phyloP scores from a whole-genome alignment of 805 yeast genomes.

The Lachancea dasiensis region DNA sequence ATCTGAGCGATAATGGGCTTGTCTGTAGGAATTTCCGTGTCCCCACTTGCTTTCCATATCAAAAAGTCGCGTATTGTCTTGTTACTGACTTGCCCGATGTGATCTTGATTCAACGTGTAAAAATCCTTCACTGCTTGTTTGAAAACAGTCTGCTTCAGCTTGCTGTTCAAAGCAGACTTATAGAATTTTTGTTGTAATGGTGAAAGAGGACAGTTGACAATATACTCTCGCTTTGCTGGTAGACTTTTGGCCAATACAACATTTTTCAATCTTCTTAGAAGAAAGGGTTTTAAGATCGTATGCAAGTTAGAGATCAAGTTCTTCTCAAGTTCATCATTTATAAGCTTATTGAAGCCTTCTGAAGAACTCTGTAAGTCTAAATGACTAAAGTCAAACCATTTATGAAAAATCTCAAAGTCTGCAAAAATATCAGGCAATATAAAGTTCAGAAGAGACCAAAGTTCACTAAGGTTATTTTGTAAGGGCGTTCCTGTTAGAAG shows the following conservation, averaged over 20 bases:
- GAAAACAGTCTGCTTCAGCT: constrained; percentile 40
- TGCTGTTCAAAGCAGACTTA: constrained; percentile 40
- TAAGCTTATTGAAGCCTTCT: constrained; percentile 34
- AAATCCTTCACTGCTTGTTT: constrained; percentile 48
- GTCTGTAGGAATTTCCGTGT: constrained; percentile 6
- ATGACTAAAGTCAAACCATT: constrained; percentile 85
- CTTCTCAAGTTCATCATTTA: constrained; percentile 52
- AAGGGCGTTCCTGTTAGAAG: constrained; percentile 94
- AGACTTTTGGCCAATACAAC: constrained; percentile 58
- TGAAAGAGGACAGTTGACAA: constrained; percentile 66
- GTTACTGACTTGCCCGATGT: constrained; percentile 28
- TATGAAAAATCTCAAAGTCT: constrained; percentile 82
- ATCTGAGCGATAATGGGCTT: constrained; percentile 17
- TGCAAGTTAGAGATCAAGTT: constrained; percentile 72
- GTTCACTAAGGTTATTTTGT: constrained; percentile 82
- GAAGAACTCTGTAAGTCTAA: constrained; percentile 33
- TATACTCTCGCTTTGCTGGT: constrained; percentile 88
- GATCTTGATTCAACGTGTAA: constrained; percentile 36
- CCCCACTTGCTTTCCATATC: constrained; percentile 29
- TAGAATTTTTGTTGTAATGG: constrained; percentile 60
- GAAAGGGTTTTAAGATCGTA: constrained; percentile 81
- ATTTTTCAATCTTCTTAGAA: constrained; percentile 73
- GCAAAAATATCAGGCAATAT: constrained; percentile 89
- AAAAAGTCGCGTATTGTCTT: constrained; percentile 40
- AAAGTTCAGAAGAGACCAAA: constrained; percentile 89